Conservation (phyloP, 139 green algal species). For the Auxenochlorella pyrenoidosa region DNA sequence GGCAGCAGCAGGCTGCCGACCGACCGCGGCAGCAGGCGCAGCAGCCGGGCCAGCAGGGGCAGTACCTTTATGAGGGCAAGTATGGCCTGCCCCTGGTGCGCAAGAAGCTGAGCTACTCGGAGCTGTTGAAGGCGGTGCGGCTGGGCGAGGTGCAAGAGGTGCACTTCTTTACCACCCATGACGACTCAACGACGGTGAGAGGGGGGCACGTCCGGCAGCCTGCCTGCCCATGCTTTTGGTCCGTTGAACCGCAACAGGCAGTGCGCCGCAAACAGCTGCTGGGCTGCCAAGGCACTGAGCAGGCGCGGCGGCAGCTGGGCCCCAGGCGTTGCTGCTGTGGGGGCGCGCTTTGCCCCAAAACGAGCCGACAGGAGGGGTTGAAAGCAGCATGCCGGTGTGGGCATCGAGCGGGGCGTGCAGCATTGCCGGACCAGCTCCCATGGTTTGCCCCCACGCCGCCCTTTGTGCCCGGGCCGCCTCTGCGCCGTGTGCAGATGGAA, state of each 20-base stretch:
- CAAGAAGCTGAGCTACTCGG: slow-evolving; percentile 44
- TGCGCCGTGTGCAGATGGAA: slow-evolving; percentile 33
- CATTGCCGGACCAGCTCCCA: no score
- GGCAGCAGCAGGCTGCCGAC: no score
- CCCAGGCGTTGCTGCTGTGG: no score
- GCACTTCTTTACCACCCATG: slow-evolving; percentile 63
- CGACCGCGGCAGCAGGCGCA: not conserved
- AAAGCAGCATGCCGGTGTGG: no score
- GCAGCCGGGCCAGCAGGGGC: slow-evolving; percentile 34
- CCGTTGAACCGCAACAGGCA: no score
- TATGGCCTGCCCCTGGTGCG: slow-evolving; percentile 57
- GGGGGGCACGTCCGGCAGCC: not conserved
- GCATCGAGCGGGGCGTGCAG: no score
- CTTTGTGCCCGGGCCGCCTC: no score
- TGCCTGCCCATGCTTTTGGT: not conserved
- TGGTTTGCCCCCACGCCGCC: no score
- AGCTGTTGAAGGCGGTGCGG: slow-evolving; percentile 78
- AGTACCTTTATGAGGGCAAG: slow-evolving; percentile 54
- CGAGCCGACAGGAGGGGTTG: no score
- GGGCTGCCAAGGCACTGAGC: no score
- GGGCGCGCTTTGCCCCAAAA: not conserved
- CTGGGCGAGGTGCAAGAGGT: slow-evolving; percentile 57
- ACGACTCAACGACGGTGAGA: not conserved
- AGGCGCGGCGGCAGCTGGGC: no score
- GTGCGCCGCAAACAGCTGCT: no score